Conservation (phyloP, 164 flowering plant genomes). For the Vitis cinerea region DNA sequence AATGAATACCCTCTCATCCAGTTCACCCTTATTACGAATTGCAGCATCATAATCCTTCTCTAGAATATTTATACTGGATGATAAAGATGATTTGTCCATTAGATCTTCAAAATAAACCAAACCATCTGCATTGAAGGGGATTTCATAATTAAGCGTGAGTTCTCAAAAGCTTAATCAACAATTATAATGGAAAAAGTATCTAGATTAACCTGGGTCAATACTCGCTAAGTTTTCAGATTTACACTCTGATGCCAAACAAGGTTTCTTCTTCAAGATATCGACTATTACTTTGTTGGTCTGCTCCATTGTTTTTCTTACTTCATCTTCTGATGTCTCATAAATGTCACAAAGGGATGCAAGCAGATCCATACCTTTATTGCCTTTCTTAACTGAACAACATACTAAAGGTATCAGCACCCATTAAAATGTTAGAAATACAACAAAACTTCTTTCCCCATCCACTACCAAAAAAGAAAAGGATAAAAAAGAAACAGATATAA, state of each 20-base stretch:
- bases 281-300: conserved; percentile 66
- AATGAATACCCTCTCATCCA: conserved; percentile 85
- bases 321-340: conserved; percentile 87
- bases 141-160: not conserved
- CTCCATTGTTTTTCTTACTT: conserved; percentile 63
- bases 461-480: not conserved
- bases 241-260: conserved; percentile 64
- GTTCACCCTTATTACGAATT: conserved; percentile 57
- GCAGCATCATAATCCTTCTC: conserved; percentile 86
- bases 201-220: conserved; percentile 56
- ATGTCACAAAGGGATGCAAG: conserved; percentile 80
- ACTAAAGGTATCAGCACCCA: not conserved
- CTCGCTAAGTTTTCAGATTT: conserved; percentile 49
- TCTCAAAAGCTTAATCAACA: conserved; percentile 1
- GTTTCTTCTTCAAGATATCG: conserved; percentile 64
- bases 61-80: conserved; percentile 50
- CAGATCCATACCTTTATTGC: conserved; percentile 66
- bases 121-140: conserved; percentile 60
- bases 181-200: not conserved
- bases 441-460: not conserved
- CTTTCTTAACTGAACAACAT: conserved; percentile 56
- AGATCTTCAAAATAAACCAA: conserved; percentile 76
- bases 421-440: not conserved
- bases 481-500: not conserved
- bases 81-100: conserved; percentile 65